Conservation (phyloP, 805 yeast species). For the Pichia pseudocactophila region DNA sequence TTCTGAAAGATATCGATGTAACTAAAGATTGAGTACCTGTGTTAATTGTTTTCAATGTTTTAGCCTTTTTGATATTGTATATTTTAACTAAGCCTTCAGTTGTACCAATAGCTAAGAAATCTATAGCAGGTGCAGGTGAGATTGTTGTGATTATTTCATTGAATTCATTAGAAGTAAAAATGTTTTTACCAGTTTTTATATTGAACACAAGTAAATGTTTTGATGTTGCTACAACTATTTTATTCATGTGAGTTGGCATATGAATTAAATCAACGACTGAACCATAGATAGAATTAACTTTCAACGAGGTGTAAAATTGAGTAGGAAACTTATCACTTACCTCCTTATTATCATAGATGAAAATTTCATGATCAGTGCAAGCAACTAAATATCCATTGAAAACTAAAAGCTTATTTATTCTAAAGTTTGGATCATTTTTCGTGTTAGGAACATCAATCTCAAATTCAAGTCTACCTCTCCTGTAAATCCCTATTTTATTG, state of each 20-base stretch:
- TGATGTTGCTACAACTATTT: constrained; percentile 75
- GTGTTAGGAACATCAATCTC: constrained; percentile 24
- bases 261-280: constrained; percentile 62
- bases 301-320: constrained; percentile 59
- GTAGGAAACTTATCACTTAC: constrained; percentile 37
- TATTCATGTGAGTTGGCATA: constrained; percentile 88
- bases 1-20: constrained; percentile 72
- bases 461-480: constrained; percentile 64
- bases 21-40: constrained; percentile 35
- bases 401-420: constrained; percentile 41
- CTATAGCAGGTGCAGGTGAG: constrained; percentile 81
- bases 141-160: constrained; percentile 55
- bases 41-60: constrained; percentile 41
- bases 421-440: constrained; percentile 15
- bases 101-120: constrained; percentile 71
- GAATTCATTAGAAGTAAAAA: constrained; percentile 44
- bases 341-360: constrained; percentile 26
- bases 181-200: constrained; percentile 63
- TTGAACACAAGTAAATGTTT: constrained; percentile 56
- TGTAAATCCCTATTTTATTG: constrained; percentile 63
- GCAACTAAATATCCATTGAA: constrained; percentile 78
- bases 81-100: constrained; percentile 56
- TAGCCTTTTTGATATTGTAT: constrained; percentile 61
- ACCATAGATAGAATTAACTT: constrained; percentile 56
- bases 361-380: constrained; percentile 30